Evolutionary conservation across 2,329 filamentous ascomycete species (phyloP).

Genomic region (Corynespora cassiicola): DNA sequence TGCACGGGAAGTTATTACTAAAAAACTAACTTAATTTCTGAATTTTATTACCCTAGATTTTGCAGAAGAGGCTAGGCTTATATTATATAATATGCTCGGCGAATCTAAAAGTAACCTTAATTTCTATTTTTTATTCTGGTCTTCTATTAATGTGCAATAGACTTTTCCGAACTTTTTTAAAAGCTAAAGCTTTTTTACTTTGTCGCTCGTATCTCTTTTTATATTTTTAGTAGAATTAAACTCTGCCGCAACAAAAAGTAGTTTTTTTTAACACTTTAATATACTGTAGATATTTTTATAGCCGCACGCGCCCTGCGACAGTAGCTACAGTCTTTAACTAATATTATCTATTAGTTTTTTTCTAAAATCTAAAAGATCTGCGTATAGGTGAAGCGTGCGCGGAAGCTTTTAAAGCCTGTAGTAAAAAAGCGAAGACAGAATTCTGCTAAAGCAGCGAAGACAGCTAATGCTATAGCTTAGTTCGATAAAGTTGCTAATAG

Average conservation of each 20-base stretch:
- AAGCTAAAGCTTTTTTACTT: constrained; percentile 14
- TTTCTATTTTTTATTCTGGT: too few relatives aligned
- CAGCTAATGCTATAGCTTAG: constrained; percentile 27
- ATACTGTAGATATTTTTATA: constrained; percentile 13
- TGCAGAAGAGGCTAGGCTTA: too few relatives aligned
- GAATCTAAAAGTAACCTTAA: too few relatives aligned
- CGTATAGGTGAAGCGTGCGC: neutral
- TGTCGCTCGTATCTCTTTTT: constrained; percentile 16
- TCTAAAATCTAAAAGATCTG: constrained; percentile 5
- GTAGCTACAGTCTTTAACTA: constrained; percentile 7
- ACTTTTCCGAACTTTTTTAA: too few relatives aligned
- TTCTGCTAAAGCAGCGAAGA: constrained; percentile 2
- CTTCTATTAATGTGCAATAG: too few relatives aligned
- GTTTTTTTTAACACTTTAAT: constrained; percentile 9
- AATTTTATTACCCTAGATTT: too few relatives aligned
- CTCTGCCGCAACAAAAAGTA: constrained; percentile 13
- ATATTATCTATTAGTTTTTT: constrained; percentile 4
- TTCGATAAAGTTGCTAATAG: constrained; percentile 16
- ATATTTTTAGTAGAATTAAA: constrained; percentile 14
- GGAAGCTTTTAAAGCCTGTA: constrained; percentile 2
- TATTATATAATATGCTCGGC: too few relatives aligned
- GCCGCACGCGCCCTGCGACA: constrained; percentile 10
- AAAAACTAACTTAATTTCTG: too few relatives aligned
- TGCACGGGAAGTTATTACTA: too few relatives aligned
- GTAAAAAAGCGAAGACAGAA: neutral